phyloP scores from a whole-genome alignment of 257 asterid species.

The Henckelia pumila region DNA sequence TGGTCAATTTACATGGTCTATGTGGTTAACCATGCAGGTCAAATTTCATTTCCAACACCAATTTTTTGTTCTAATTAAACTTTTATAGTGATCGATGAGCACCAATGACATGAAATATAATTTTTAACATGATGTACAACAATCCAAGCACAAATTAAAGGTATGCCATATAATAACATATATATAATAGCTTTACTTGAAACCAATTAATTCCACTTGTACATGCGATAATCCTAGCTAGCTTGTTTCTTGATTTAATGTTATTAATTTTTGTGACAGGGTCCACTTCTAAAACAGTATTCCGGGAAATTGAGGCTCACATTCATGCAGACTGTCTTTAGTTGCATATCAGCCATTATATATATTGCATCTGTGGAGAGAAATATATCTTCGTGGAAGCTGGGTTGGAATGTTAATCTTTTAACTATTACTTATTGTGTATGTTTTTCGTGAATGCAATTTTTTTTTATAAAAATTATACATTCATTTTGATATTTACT shows the following conservation, averaged over 20 bases:
- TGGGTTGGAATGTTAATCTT: conserved; percentile 48
- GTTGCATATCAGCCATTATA: conserved; percentile 37
- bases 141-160: too few species aligned
- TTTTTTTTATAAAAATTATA: too few species aligned
- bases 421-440: conserved; percentile 48
- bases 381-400: conserved; percentile 46
- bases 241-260: background rate
- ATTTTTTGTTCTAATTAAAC: too few species aligned
- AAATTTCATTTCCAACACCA: too few species aligned
- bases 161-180: too few species aligned
- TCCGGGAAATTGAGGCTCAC: conserved; percentile 51
- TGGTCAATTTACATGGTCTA: conserved; percentile 42
- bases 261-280: conserved; percentile 22
- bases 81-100: too few species aligned
- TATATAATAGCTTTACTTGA: too few species aligned
- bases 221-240: too few species aligned
- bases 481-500: background rate
- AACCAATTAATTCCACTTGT: too few species aligned
- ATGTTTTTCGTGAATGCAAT: conserved; percentile 27
- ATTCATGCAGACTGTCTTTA: conserved; percentile 45
- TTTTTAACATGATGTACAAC: too few species aligned
- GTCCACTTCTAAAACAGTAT: conserved; percentile 39
- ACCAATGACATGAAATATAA: too few species aligned
- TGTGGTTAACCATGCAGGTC: conserved; percentile 68
- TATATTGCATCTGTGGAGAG: conserved; percentile 40